A percentile compares a stretch with the other conserved stretches of the same genome.
phyloP scores from a whole-genome alignment of 2,329 filamentous ascomycete genomes.

The Sporothrix brasiliensis region DNA sequence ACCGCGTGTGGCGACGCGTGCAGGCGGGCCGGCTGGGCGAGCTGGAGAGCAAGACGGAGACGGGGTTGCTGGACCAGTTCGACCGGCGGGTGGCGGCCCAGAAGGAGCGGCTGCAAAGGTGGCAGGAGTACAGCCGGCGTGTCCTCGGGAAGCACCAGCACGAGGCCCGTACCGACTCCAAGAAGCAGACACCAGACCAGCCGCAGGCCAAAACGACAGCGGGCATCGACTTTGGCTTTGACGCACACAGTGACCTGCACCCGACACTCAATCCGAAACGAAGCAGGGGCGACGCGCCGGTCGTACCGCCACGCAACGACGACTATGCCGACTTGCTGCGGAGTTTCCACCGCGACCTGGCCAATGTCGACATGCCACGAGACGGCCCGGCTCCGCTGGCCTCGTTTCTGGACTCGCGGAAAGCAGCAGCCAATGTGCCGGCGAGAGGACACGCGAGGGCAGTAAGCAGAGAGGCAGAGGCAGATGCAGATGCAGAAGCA shows the following conservation, averaged over 20 bases:
- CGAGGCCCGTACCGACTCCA: background rate
- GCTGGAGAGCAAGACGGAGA: slow-evolving; percentile 52
- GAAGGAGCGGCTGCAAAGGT: slow-evolving; percentile 67
- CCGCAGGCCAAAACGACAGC: slow-evolving; percentile 40
- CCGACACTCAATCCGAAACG: slow-evolving; percentile 44
- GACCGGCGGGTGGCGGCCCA: slow-evolving; percentile 69
- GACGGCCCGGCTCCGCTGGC: slow-evolving; percentile 29
- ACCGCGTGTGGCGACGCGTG: slow-evolving; percentile 70
- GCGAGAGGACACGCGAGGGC: background rate
- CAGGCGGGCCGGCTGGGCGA: slow-evolving; percentile 61
- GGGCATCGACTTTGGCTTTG: slow-evolving; percentile 59
- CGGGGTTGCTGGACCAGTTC: slow-evolving; percentile 69
- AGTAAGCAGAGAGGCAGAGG: slow-evolving; percentile 37
- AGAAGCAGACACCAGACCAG: slow-evolving; percentile 35
- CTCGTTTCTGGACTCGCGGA: slow-evolving; percentile 19
- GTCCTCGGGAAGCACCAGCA: slow-evolving; percentile 45
- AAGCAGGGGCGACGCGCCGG: background rate
- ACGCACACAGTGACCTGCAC: slow-evolving; percentile 54
- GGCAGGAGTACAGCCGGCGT: slow-evolving; percentile 67
- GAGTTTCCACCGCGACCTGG: slow-evolving; percentile 50
- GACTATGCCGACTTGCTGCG: slow-evolving; percentile 52
- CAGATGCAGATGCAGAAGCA: slow-evolving; percentile 39
- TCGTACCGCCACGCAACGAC: background rate
- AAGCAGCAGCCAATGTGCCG: slow-evolving; percentile 2
- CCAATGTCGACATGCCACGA: slow-evolving; percentile 27